Evolutionary conservation across 192 early-diverging fungal species (phyloP), one percentile per base, ranked within the genome.

Genomic region (Umbelopsis sp.): DNA sequence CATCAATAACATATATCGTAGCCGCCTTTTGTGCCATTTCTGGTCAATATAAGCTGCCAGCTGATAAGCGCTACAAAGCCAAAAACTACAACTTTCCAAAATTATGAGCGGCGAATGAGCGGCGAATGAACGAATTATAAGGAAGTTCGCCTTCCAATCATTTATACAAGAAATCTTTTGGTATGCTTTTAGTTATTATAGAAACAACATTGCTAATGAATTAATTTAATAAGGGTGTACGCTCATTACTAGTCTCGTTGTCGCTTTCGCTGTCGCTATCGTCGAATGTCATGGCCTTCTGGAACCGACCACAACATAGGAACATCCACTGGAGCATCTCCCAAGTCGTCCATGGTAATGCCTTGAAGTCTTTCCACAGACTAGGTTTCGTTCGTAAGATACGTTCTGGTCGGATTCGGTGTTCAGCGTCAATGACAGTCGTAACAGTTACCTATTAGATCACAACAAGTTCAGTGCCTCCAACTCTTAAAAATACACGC

Each of bases 1-100:
- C 75, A 66, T 88, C 86, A 61, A 88, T 20, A 11, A 87, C 66
- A 61, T 81, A 81, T 15, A 87, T 71, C 22, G 85, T 82, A 22
- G 84, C 86, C 53, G 69, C 75, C 50, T 87, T 87, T 18, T 49
- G 41, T 46, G 84, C 79, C 84, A 85, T 85, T 51, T 15, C 15
- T 41, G 0, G 2, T 41, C 37, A 41, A 10, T 41, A 41, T 10
- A 41, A 41, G 27, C 37, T 41, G 37, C 37, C 37, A 41, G 2
- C 27, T 1, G 6, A 41, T 10, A 6, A 41, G 37, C 6, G 37
- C 5, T 1, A 10, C 37, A 1, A 41, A 41, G 37, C 37, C 27
- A 30, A 41, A 41, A 41, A 41, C 10, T 41, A 41, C 5, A 41
- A 10, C 37, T 41, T 6, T 41, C 35, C 5, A 41, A 41, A 41